Percentiles rank a stretch among this genome's conserved stretches.
These are phyloP conservation scores for Rhodotorula babjevae DNA, from an alignment of 768 basidiomycete species.

Conservation along the genomic window DNA sequence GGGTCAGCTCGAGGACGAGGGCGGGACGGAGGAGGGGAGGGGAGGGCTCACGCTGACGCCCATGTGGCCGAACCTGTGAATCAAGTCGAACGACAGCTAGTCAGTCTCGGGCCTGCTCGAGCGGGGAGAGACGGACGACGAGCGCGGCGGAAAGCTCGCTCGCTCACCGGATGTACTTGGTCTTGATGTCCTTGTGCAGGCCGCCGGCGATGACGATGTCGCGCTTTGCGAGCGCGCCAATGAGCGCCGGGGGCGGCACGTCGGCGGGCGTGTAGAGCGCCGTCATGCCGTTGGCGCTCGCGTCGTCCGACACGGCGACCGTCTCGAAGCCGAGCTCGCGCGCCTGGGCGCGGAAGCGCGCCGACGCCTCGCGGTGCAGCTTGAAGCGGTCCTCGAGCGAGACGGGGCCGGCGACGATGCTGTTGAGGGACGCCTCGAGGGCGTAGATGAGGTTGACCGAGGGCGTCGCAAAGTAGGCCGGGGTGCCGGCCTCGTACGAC, in stretches of 20 bases:
- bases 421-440: slow-evolving; percentile 70
- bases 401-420: slow-evolving; percentile 60
- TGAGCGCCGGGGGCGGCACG: slow-evolving; percentile 65
- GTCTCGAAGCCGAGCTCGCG: slow-evolving; percentile 63
- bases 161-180: slow-evolving; percentile 6
- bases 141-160: not conserved
- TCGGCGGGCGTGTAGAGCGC: slow-evolving; percentile 85
- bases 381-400: slow-evolving; percentile 74
- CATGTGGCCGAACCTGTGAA: slow-evolving; percentile 87
- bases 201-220: slow-evolving; percentile 83
- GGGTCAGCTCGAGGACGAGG: no score
- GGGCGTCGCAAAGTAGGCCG: slow-evolving; percentile 87
- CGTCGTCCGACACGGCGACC: slow-evolving; percentile 2
- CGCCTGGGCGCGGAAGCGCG: slow-evolving; percentile 64
- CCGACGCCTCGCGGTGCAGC: slow-evolving; percentile 65
- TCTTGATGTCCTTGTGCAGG: slow-evolving; percentile 70
- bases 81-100: slow-evolving; percentile 55
- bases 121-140: not conserved
- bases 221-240: slow-evolving; percentile 67
- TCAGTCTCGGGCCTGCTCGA: no score
- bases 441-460: slow-evolving; percentile 68
- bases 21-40: slow-evolving; percentile 46
- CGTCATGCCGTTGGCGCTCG: slow-evolving; percentile 88
- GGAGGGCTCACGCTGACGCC: slow-evolving; percentile 60
- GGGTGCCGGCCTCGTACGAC: slow-evolving; percentile 71